phyloP scores from a whole-genome alignment of 148 eudicot species.

The Rhododendron kiyosumense region DNA sequence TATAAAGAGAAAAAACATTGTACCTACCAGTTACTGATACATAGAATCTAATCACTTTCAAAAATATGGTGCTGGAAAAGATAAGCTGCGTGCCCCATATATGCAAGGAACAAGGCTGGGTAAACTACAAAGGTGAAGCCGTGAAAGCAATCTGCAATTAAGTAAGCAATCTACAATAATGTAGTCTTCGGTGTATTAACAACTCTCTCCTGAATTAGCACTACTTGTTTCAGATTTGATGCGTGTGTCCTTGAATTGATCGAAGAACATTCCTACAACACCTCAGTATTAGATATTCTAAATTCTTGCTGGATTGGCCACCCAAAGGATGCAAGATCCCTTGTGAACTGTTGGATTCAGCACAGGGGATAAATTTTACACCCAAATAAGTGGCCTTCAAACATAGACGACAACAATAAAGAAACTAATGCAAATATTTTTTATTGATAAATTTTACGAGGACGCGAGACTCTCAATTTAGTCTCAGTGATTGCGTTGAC shows the following conservation, averaged over 20 bases:
- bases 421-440: neutral
- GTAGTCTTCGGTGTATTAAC: neutral
- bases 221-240: neutral
- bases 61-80: slow-evolving; percentile 53
- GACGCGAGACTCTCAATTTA: neutral
- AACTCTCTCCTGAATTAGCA: neutral
- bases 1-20: neutral
- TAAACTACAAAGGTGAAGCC: slow-evolving; percentile 68
- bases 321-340: neutral
- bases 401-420: neutral
- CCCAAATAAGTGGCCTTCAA: neutral
- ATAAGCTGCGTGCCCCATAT: slow-evolving; percentile 85
- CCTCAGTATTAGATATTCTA: too few relatives aligned
- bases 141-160: slow-evolving; percentile 62
- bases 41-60: slow-evolving; percentile 56
- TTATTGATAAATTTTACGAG: neutral
- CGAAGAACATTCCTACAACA: neutral
- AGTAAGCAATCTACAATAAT: neutral
- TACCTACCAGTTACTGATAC: slow-evolving; percentile 63
- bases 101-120: slow-evolving; percentile 68
- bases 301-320: too few relatives aligned
- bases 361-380: neutral
- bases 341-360: neutral
- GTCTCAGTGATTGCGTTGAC: too few relatives aligned
- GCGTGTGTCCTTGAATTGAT: neutral